Percentiles rank a stretch among this genome's conserved stretches.
phyloP scores from a whole-genome alignment of 108 stramenopile species.

The Nitzschia palea region DNA sequence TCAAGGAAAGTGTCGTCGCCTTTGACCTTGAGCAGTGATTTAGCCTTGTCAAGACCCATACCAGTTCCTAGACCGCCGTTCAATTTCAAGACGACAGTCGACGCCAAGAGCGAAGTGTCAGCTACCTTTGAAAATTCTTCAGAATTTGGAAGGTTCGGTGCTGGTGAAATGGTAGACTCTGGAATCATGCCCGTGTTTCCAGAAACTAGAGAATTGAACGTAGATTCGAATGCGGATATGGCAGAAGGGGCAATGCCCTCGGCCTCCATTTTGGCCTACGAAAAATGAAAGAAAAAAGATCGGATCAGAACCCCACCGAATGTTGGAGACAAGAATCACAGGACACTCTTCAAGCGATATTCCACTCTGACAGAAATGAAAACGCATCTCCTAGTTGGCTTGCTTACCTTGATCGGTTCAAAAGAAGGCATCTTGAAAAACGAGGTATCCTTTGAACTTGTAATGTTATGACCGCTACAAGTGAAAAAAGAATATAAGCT shows the following conservation, averaged over 20 bases:
- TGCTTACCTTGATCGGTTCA: slow-evolving; percentile 20
- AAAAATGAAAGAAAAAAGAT: not conserved
- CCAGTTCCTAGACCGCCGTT: slow-evolving; percentile 99
- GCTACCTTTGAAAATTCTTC: slow-evolving; percentile 53
- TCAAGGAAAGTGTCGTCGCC: slow-evolving; percentile 98
- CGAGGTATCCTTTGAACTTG: too few species aligned
- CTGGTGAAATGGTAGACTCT: slow-evolving; percentile 90
- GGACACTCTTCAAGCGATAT: too few species aligned
- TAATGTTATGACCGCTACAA: too few species aligned
- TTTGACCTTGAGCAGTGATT: slow-evolving; percentile 96
- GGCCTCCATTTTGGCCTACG: slow-evolving; percentile 90
- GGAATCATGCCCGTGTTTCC: slow-evolving; percentile 97
- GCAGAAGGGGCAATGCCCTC: slow-evolving; percentile 88
- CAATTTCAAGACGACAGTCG: slow-evolving; percentile 97
- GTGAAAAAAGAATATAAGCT: too few species aligned
- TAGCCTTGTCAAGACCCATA: slow-evolving; percentile 99
- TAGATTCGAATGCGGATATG: slow-evolving; percentile 89
- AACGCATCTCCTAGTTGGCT: too few species aligned
- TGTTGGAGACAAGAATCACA: too few species aligned
- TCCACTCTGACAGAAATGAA: too few species aligned
- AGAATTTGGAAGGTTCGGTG: slow-evolving; percentile 84
- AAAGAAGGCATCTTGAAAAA: slow-evolving; percentile 20
- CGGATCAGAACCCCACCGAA: not conserved
- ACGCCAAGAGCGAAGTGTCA: slow-evolving; percentile 77
- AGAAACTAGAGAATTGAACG: slow-evolving; percentile 85